Conservation (phyloP, 306 rosid species). For the Trichosanthes truncata region DNA sequence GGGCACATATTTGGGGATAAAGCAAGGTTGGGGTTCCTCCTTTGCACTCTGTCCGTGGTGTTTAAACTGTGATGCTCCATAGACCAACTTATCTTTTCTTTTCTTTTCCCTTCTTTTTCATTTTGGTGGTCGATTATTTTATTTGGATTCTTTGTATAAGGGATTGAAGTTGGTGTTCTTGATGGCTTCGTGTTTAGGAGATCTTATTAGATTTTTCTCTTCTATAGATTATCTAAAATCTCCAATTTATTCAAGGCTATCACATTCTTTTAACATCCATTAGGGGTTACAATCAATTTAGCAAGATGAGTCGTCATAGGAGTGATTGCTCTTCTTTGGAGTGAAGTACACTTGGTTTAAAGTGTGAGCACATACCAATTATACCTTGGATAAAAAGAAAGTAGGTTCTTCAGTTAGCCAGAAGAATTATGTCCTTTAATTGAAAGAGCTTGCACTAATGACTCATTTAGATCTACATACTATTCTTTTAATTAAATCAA, state of each 20-base stretch:
- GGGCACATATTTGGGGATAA: no score
- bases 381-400: neutral
- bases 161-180: neutral
- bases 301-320: neutral
- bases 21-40: neutral
- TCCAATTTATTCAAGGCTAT: neutral
- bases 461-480: neutral
- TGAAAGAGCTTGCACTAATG: neutral
- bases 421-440: neutral
- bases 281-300: neutral
- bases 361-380: neutral
- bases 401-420: neutral
- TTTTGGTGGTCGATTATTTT: neutral
- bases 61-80: no score
- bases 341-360: neutral
- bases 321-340: neutral
- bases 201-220: neutral
- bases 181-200: neutral
- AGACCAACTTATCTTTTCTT: no score
- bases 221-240: neutral
- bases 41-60: no score
- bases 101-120: neutral
- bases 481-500: no score
- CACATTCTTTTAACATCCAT: neutral
- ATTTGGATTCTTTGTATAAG: neutral